A percentile compares a stretch with the other conserved stretches of the same genome.
Conservation (phyloP, 768 basidiomycete species). For the Scleroderma citrinum region DNA sequence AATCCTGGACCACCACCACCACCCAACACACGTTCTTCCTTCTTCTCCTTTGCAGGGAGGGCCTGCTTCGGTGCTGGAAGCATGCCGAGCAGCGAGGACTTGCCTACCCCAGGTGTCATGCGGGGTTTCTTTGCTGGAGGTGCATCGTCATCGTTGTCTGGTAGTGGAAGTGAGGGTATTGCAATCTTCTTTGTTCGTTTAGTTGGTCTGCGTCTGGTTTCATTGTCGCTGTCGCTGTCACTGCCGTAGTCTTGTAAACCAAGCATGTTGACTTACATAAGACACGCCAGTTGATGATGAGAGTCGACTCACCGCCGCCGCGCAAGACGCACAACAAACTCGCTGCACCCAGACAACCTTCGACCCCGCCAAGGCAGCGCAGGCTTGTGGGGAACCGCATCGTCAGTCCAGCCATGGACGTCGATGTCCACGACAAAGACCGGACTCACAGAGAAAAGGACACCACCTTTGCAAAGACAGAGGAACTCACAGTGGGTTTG, state of each 20-base stretch:
- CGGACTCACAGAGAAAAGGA: constrained; percentile 27
- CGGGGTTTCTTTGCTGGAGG: constrained; percentile 58
- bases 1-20: constrained; percentile 56
- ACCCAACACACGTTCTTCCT: constrained; percentile 55
- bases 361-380: constrained; percentile 24
- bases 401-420: constrained; percentile 28
- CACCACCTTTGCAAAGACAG: constrained; percentile 61
- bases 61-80: constrained; percentile 66
- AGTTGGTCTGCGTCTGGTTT: constrained; percentile 16
- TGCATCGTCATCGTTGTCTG: constrained; percentile 39
- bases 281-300: not conserved
- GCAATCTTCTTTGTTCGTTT: constrained; percentile 42
- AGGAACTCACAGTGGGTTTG: constrained; percentile 60
- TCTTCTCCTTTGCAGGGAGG: constrained; percentile 31
- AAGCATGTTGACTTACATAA: constrained; percentile 44
- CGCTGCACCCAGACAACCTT: constrained; percentile 19
- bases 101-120: constrained; percentile 49
- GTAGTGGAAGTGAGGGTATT: constrained; percentile 31
- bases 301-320: constrained; percentile 50
- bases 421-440: constrained; percentile 33
- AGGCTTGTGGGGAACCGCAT: constrained; percentile 20
- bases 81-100: constrained; percentile 64
- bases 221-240: constrained; percentile 54
- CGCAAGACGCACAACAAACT: constrained; percentile 39
- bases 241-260: constrained; percentile 77